A percentile compares a stretch with the other conserved stretches of the same genome.
Conservation (phyloP, 2,329 filamentous ascomycete genomes). For the Pseudonectria foliicola region DNA sequence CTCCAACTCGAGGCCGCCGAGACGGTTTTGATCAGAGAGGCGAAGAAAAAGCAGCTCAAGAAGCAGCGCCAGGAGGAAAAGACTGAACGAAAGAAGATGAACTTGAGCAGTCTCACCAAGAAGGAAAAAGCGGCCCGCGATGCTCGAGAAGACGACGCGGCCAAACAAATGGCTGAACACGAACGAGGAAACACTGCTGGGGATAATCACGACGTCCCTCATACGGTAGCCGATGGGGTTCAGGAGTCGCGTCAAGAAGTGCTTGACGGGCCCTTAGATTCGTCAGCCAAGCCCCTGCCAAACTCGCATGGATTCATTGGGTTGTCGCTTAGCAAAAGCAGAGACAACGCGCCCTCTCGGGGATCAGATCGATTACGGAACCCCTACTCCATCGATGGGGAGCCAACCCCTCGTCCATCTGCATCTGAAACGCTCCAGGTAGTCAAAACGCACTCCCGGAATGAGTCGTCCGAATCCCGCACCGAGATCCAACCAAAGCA, state of each 20-base stretch:
- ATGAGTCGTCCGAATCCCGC: conserved; percentile 33
- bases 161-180: conserved; percentile 42
- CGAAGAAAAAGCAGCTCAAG: conserved; percentile 74
- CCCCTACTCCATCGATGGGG: conserved; percentile 27
- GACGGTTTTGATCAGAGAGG: conserved; percentile 72
- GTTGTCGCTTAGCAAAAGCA: conserved; percentile 1
- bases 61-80: conserved; percentile 58
- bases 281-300: conserved; percentile 44
- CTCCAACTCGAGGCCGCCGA: conserved; percentile 70
- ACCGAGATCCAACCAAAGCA: conserved; percentile 12
- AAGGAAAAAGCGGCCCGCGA: conserved; percentile 40
- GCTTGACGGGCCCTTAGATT: conserved; percentile 3
- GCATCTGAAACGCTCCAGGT: conserved; percentile 25
- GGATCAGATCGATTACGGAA: conserved; percentile 17
- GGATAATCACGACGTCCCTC: conserved; percentile 46
- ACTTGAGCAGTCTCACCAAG: conserved; percentile 43
- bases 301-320: conserved; percentile 48
- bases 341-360: conserved; percentile 10
- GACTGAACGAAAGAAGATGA: conserved; percentile 47
- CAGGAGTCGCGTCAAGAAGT: conserved; percentile 28
- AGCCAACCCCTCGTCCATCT: conserved; percentile 13
- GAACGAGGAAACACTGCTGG: conserved; percentile 44
- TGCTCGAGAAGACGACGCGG: conserved; percentile 42
- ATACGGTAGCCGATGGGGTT: conserved; percentile 41
- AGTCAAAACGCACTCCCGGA: conserved; percentile 29